Conservation (phyloP, 2,329 filamentous ascomycete genomes). For the Clonostachys byssicola region DNA sequence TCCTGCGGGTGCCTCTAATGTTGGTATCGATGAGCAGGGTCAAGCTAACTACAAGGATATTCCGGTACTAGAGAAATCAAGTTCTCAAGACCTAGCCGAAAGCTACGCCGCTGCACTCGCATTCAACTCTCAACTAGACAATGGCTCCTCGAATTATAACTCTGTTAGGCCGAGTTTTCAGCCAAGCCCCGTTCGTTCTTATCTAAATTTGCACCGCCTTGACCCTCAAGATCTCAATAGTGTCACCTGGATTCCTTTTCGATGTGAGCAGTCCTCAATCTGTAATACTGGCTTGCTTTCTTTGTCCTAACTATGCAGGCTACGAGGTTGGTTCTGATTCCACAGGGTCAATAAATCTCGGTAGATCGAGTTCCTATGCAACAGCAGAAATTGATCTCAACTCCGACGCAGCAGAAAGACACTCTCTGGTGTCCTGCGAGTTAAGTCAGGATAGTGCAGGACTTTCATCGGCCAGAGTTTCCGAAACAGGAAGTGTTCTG, state of each 20-base stretch:
- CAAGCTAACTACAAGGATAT: too few relatives aligned
- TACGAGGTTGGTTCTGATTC: too few relatives aligned
- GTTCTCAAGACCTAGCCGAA: slow-evolving; percentile 3
- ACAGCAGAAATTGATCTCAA: slow-evolving; percentile 12
- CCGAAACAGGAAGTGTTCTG: slow-evolving; percentile 29
- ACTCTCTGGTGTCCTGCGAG: background rate
- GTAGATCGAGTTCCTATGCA: slow-evolving; percentile 14
- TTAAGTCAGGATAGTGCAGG: background rate
- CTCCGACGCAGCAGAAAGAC: too few relatives aligned
- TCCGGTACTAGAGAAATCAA: background rate
- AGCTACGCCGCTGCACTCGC: slow-evolving; percentile 7
- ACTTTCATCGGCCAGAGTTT: background rate
- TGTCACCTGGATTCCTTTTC: slow-evolving; percentile 26
- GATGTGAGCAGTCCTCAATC: slow-evolving; percentile 13
- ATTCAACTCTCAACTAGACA: slow-evolving; percentile 9
- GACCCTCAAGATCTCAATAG: slow-evolving; percentile 23
- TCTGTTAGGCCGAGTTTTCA: slow-evolving; percentile 24
- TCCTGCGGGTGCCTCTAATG: too few relatives aligned
- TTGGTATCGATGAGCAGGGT: too few relatives aligned
- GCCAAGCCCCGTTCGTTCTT: slow-evolving; percentile 20
- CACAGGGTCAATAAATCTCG: too few relatives aligned
- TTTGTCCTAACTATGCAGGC: too few relatives aligned
- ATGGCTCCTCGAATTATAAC: slow-evolving; percentile 24
- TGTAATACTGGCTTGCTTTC: too few relatives aligned
- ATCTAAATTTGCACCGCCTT: slow-evolving; percentile 16